Conservation (phyloP, 148 eudicot genomes). For the Vaccinium vitisidaea region DNA sequence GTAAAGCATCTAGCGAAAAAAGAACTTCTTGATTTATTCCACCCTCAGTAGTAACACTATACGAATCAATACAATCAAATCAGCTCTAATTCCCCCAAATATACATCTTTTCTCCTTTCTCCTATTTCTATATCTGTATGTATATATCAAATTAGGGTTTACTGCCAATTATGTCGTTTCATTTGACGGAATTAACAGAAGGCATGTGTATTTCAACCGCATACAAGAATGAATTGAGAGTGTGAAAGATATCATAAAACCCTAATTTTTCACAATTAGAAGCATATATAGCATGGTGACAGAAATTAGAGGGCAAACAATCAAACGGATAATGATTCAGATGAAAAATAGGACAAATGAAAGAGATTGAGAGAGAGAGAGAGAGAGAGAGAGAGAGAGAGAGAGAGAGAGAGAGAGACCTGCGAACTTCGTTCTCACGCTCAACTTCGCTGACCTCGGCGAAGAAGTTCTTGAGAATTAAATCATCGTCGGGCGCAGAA, state of each 20-base stretch:
- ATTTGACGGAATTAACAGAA: not conserved
- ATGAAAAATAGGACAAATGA: not conserved
- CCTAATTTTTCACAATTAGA: not conserved
- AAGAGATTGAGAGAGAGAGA: not conserved
- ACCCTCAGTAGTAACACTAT: not conserved
- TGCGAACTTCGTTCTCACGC: conserved; percentile 78
- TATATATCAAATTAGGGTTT: not conserved
- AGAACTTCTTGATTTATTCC: not conserved
- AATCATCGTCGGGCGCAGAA: conserved; percentile 49
- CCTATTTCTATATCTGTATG: not conserved
- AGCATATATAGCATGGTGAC: not conserved
- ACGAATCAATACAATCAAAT: not conserved
- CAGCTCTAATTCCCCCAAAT: not conserved
- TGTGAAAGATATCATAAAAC: not conserved
- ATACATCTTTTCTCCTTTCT: not conserved
- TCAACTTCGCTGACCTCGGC: conserved; percentile 90
- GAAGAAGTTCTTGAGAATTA: conserved; percentile 71
- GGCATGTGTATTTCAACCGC: not conserved
- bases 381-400: not conserved
- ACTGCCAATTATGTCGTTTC: not conserved
- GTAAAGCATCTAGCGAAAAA: not conserved
- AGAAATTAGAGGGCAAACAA: not conserved
- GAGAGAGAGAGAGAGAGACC: conserved; percentile 33
- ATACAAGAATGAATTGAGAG: not conserved
- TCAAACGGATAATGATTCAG: not conserved